Base-by-base conservation (phyloP, 1,284 basidiomycete species). In the Austroboletus novae-zelandiae region DNA sequence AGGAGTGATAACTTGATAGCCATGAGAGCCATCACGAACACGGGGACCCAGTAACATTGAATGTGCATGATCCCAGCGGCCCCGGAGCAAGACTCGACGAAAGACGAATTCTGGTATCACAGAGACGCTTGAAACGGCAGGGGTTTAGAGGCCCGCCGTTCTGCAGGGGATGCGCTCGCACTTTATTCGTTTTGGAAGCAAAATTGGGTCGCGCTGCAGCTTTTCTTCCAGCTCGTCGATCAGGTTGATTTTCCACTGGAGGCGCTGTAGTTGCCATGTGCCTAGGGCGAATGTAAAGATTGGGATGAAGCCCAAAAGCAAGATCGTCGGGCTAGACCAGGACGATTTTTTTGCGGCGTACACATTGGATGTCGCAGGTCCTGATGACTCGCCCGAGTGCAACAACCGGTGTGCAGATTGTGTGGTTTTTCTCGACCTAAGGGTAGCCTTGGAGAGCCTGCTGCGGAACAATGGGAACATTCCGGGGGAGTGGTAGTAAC, bases 221-320 rank as follows among this genome's bases (percentile, higher is more conserved):
- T 98, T 98, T 68, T 91, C 85, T 65, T 98, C 91, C 40, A 99
- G 77, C 64, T 98, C 93, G 57, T 98, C 92, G 57, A 99, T 98
- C 53, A 99, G 77, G 46, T 83, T 81, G 30, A 98, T 76, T 71
- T 99, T 99, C 97, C 97, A 99, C 66, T 92, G 83, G 40, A 99
- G 78, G 37, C 97, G 81, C 61, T 92, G 80, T 34, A 91, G 72
- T 65, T 99, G 96, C 97, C 96, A 99, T 32, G 87, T 85, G 18
- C 96, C 96, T 52, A 99, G 76, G n/a, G 79, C 88, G 58, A 95
- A 93, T 0, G 94, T 94, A 61, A 97, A 84, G 55, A 98, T 73
- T 0, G 96, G 96, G 53, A 98, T 90, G 58, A 90, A 78, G 23
- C 90, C 91, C 46, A 97, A 76, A 11, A 96, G 71, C 17, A 94